Evolutionary conservation across 2,329 filamentous ascomycete species (phyloP), one percentile per base, ranked within the genome.

Genomic region (Hypoxylon sp.): DNA sequence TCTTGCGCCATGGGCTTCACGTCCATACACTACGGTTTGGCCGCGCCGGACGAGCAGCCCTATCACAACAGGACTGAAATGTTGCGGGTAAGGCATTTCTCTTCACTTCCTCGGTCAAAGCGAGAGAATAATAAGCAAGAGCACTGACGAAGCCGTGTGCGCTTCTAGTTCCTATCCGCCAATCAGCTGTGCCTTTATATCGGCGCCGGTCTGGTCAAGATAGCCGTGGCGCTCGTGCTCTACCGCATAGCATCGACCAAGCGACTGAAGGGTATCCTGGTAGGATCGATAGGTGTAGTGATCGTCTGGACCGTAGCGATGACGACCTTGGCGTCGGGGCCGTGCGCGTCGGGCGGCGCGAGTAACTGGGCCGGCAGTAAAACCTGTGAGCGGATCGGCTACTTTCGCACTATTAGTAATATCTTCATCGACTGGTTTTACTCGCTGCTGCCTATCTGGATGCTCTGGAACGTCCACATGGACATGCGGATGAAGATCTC

Each of bases 361-460:
- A 74, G 70, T 53, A 74, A 73, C 58, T 76, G 73, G 54, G 70
- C 72, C 2, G 71, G 74, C 39, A 73, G 65, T 46, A 54, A 62
- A 26, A 65, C 68, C 19, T 76, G 75, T 58, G 70, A 63, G 1
- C 56, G 66, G 26, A 66, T 76, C 19, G 72, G 71, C 13, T 74
- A 74, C 51, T 75, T 76, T 55, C 75, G 75, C 41, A 76, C 73
- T 4, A 72, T 73, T 17, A 74, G 72, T 34, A 76, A 76, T 28
- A 74, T 76, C 34, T 70, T 75, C 59, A 75, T 76, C 68, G 74
- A 76, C 62, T 76, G 75, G 55, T 76, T 76, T 52, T 75, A 75
- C 41, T 74, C 75, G 30, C 54, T 76, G 1, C 49, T 75, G 13
- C 75, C 75, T 1, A 49, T 75, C 1, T 68, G 58, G 15, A 75